Evolutionary conservation across 345 rosid species (phyloP), one percentile per base, ranked within the genome.

Genomic region (Pelargonium nanum): DNA sequence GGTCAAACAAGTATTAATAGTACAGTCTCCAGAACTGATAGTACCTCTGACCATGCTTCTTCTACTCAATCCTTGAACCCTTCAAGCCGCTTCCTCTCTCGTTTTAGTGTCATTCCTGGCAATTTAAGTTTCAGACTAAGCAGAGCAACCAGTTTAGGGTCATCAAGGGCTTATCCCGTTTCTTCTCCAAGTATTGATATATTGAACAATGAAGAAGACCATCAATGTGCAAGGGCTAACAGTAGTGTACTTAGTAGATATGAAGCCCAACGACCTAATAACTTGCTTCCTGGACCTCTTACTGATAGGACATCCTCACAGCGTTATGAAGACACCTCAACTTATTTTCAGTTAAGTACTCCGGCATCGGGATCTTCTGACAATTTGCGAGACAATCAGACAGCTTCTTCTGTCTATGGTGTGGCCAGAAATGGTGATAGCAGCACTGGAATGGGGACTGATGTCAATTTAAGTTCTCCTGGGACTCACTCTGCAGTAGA

Each of bases 21-120:
- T 61, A 62, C 65, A 2, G 64, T 63, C 54, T 64, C 78, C 4
- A 61, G 74, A 65, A 73, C 75, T 60, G 81, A 76, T 25, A 78
- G 78, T 70, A 71, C 77, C 72, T 85, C 87, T 15, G 77, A 62
- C 26, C 74, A 63, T 70, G 85, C 85, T 53, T 64, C 85, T n/a
- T 71, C 88, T 4, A 56, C 70, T 54, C 78, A 58, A 55, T 62
- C 76, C 7, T 66, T 70, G 50, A 62, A 65, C 17, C 77, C 80
- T 62, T 69, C 80, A 45, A 68, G 77, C 68, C 75, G 89, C 45
- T 80, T 78, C 60, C 82, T 85, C 66, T 84, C 97, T 65, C 97
- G 94, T 58, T 89, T 93, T 63, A 93, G 82, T 67, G 85, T 89
- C 72, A n/a, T 78, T 73, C 94, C 94, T 58, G 88, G 94, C 52